Conservation (phyloP, 768 basidiomycete species). For the Suillus paluster region DNA sequence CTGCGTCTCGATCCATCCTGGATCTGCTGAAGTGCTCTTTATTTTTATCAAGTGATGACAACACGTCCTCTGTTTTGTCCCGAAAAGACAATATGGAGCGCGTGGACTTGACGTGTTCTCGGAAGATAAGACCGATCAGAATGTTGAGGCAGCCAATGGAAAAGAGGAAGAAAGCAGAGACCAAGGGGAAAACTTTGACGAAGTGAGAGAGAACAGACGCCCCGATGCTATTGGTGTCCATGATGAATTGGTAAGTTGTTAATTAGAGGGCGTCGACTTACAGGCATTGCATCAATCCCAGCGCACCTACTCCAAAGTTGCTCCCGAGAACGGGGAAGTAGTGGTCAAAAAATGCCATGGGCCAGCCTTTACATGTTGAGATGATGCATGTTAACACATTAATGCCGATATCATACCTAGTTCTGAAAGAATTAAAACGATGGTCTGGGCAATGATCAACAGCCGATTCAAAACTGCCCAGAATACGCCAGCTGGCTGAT, state of each 20-base stretch:
- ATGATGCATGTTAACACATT: background rate
- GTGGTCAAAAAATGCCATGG: constrained; percentile 76
- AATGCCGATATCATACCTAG: constrained; percentile 41
- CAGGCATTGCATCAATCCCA: constrained; percentile 89
- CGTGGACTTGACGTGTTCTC: constrained; percentile 63
- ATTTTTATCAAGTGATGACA: constrained; percentile 46
- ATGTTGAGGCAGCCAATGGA: constrained; percentile 84
- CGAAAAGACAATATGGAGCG: constrained; percentile 74
- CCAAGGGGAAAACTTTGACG: constrained; percentile 84
- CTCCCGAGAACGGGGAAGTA: constrained; percentile 91
- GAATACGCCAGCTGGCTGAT: constrained; percentile 90
- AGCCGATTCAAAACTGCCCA: constrained; percentile 88
- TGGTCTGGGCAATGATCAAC: constrained; percentile 81
- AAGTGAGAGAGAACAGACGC: constrained; percentile 76
- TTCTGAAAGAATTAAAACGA: constrained; percentile 63
- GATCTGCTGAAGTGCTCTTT: constrained; percentile 67
- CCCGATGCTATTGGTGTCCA: constrained; percentile 49
- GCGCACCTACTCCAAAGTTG: constrained; percentile 83
- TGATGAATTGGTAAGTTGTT: background rate
- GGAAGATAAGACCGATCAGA: constrained; percentile 79
- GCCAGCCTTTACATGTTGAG: constrained; percentile 55
- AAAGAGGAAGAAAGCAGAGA: constrained; percentile 86
- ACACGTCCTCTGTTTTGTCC: constrained; percentile 55
- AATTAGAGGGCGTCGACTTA: constrained; percentile 40
- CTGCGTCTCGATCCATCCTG: constrained; percentile 76